Conservation (phyloP, 1,139 yeast genomes). For the Taphrina wiesneri region DNA sequence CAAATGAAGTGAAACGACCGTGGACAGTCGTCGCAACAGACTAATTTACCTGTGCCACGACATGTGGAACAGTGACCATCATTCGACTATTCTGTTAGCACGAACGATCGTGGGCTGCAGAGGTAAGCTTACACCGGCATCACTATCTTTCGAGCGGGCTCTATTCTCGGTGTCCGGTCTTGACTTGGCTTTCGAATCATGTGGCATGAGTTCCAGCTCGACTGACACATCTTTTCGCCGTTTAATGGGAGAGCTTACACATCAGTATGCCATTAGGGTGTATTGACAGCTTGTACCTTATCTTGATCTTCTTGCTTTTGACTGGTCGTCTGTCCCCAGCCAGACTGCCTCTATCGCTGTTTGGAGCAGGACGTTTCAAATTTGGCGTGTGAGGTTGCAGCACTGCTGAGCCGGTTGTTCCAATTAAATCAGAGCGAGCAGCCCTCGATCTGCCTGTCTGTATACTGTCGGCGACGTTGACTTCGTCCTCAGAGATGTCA, state of each 20-base stretch:
- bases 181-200: constrained; percentile 2
- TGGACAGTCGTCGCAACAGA: constrained; percentile 94
- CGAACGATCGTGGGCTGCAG: no score
- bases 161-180: constrained; percentile 7
- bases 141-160: constrained; percentile 17
- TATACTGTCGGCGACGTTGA: not conserved
- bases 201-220: constrained; percentile 20
- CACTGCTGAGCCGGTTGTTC: not conserved
- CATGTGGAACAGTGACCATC: constrained; percentile 89
- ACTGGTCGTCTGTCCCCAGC: not conserved
- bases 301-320: constrained; percentile 27
- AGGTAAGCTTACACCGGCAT: constrained; percentile 2
- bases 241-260: constrained; percentile 8
- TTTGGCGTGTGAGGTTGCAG: not conserved
- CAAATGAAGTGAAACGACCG: constrained; percentile 88
- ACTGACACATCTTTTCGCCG: constrained; percentile 7
- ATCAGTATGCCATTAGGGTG: not conserved
- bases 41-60: constrained; percentile 81
- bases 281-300: not conserved
- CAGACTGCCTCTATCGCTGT: not conserved
- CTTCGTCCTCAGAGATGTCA: not conserved
- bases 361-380: constrained; percentile 1
- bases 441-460: not conserved
- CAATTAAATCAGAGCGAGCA: not conserved
- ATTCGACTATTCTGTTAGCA: constrained; percentile 47